These are phyloP conservation scores for Echites panduratus DNA, from an alignment of 257 asterid species.

Conservation along the genomic window DNA sequence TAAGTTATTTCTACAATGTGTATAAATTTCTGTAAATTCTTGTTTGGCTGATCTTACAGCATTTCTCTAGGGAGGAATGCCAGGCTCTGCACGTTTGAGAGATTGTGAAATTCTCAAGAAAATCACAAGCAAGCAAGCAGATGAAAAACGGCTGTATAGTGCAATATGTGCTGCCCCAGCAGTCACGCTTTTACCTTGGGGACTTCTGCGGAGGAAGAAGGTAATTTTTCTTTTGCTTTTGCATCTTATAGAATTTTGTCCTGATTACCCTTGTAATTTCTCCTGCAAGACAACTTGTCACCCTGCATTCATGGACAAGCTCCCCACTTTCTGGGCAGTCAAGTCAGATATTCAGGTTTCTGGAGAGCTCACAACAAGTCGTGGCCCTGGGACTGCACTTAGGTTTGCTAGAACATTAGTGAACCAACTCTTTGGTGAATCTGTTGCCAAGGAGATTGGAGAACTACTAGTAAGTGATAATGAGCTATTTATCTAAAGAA, in stretches of 20 bases:
- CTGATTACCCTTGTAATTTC: slow-evolving; percentile 27
- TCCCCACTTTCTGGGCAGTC: slow-evolving; percentile 76
- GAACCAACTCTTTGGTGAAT: slow-evolving; percentile 78
- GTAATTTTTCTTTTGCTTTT: slow-evolving; percentile 23
- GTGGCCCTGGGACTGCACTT: slow-evolving; percentile 90
- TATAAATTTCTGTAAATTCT: background rate
- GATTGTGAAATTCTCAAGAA: slow-evolving; percentile 58
- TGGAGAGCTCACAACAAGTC: slow-evolving; percentile 87
- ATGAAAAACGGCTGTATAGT: slow-evolving; percentile 60
- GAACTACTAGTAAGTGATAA: slow-evolving; percentile 47
- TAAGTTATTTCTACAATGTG: background rate
- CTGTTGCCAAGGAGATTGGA: slow-evolving; percentile 52
- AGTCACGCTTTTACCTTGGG: slow-evolving; percentile 92
- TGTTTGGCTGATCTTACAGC: slow-evolving; percentile 12
- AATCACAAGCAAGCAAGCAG: slow-evolving; percentile 78
- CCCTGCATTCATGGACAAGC: slow-evolving; percentile 85
- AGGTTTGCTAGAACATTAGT: slow-evolving; percentile 69
- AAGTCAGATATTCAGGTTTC: slow-evolving; percentile 72
- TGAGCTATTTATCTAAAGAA: background rate
- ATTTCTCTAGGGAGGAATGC: slow-evolving; percentile 89
- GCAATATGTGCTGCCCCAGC: slow-evolving; percentile 99
- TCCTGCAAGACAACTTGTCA: slow-evolving; percentile 72
- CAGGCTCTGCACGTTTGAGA: slow-evolving; percentile 88
- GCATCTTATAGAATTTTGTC: background rate
- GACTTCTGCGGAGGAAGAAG: slow-evolving; percentile 71